Evolutionary conservation across 176 grass and related monocot genomes (phyloP), one percentile per base, ranked within the genome.

Genomic region (Musa beccarii): DNA sequence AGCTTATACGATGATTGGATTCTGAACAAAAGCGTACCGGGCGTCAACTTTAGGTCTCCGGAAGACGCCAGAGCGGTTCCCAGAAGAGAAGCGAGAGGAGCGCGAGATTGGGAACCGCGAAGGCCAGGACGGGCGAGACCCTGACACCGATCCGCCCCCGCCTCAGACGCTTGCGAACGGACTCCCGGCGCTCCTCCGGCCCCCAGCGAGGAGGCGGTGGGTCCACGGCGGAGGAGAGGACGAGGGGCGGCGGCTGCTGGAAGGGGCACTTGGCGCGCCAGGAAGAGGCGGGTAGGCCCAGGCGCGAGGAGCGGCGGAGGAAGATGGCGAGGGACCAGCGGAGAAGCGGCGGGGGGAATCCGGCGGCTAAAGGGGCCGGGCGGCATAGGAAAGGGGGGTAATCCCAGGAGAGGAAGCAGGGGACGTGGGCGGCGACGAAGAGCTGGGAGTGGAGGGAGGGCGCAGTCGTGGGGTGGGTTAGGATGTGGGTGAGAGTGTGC

Each of bases 401-500:
- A 34, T 57, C 8, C 17, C 84, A 82, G 11, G 55, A 21, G 23
- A 77, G 84, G 34, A 87, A 85, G 77, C 89, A 92, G 23, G 85
- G 85, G 8, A 86, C 76, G 50, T 76, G 85, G 73, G 82, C 78
- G 59, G 89, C 85, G 0, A 92, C 52, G 84, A 92, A 90, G 79
- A 90, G 80, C 80, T 96, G 89, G 66, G 93, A 96, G 66, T 96
- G 89, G 67, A 96, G 85, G 29, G 87, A 96, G 65, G 93, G 87
- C 23, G 87, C 64, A 50, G 80, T 55, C 43, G 85, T 88, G 1
- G 84, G 85, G 74, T 90, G 43, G 8, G 74, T 86, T 16, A 92
- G 6, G 83, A 92, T 68, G 85, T 90, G 87, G 43, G 83, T 43
- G 34, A 96, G 79, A 11, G 81, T 82, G 66, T 90, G 87, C 0